Percentiles rank a stretch among this genome's conserved stretches.
These are phyloP conservation scores for Dentipellis sp. DNA, from an alignment of 768 basidiomycete species.

Conservation along the genomic window DNA sequence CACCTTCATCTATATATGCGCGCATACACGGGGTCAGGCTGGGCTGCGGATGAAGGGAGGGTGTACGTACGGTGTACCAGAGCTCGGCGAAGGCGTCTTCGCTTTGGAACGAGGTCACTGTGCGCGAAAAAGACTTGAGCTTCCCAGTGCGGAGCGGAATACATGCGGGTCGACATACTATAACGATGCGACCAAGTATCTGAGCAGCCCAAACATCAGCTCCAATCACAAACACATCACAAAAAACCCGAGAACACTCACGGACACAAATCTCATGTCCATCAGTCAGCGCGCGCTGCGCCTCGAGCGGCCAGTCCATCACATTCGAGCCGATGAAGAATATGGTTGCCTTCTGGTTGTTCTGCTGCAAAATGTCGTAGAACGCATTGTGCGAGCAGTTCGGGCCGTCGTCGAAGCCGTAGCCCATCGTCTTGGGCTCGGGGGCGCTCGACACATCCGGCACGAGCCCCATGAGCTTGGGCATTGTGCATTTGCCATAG, in stretches of 20 bases:
- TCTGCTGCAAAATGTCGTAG: constrained; percentile 40
- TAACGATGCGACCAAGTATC: constrained; percentile 48
- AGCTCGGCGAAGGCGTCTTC: constrained; percentile 69
- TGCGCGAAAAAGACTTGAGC: too few species aligned
- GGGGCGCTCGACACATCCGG: constrained; percentile 38
- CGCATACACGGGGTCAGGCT: too few species aligned
- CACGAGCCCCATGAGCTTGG: constrained; percentile 35
- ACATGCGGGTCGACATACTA: constrained; percentile 19
- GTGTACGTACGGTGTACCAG: constrained; percentile 37
- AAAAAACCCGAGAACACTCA: constrained; percentile 26
- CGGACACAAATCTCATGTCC: constrained; percentile 49
- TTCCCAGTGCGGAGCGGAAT: too few species aligned
- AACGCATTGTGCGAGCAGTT: constrained; percentile 58
- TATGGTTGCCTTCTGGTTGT: constrained; percentile 59
- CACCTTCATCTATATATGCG: constrained; percentile 31
- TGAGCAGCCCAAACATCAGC: neutral
- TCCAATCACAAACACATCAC: neutral
- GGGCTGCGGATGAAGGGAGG: too few species aligned
- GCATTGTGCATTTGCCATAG: constrained; percentile 31
- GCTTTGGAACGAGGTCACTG: constrained; percentile 53
- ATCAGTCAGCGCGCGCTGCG: constrained; percentile 41
- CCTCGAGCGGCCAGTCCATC: constrained; percentile 45
- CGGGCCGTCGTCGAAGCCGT: constrained; percentile 58
- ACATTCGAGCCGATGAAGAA: constrained; percentile 56
- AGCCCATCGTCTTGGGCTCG: constrained; percentile 51